These are phyloP conservation scores for Backusella psychrophila DNA, from an alignment of 192 early-diverging fungal genomes.

Conservation along the genomic window DNA sequence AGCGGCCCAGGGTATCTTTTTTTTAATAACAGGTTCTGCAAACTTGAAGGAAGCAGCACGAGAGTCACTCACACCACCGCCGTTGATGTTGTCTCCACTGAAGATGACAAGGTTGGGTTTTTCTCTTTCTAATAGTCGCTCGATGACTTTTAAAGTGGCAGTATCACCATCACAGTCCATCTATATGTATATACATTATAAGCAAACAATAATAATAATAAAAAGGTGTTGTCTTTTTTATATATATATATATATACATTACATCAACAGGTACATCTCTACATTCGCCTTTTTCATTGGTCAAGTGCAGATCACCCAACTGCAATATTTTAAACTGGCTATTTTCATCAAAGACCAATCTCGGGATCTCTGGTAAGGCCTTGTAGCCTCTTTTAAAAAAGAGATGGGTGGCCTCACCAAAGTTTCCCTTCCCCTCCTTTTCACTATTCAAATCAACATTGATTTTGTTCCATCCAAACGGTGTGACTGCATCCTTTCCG, in stretches of 20 bases:
- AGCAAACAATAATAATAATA: neutral
- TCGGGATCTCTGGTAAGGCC: constrained; percentile 17
- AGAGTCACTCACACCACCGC: constrained; percentile 24
- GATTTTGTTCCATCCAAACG: constrained; percentile 26
- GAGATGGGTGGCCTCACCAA: constrained; percentile 26
- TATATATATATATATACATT: neutral
- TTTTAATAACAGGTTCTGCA: constrained; percentile 16
- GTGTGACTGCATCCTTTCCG: constrained; percentile 5
- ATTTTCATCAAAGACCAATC: constrained; percentile 34
- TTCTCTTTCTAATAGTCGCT: constrained; percentile 40
- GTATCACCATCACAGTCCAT: constrained; percentile 40
- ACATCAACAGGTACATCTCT: constrained; percentile 32
- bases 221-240: neutral
- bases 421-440: neutral
- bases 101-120: constrained; percentile 45
- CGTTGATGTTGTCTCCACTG: constrained; percentile 45
- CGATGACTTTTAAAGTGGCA: constrained; percentile 38
- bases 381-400: constrained; percentile 15
- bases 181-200: constrained; percentile 17
- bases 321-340: constrained; percentile 48
- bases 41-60: constrained; percentile 27
- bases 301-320: constrained; percentile 46
- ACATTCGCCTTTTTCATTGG: constrained; percentile 41
- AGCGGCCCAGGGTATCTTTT: constrained; percentile 27
- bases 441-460: constrained; percentile 25